Evolutionary conservation across 1,284 basidiomycete genomes (phyloP), one percentile per base, ranked within the genome.

Genomic region (Jaminaea rosea): DNA sequence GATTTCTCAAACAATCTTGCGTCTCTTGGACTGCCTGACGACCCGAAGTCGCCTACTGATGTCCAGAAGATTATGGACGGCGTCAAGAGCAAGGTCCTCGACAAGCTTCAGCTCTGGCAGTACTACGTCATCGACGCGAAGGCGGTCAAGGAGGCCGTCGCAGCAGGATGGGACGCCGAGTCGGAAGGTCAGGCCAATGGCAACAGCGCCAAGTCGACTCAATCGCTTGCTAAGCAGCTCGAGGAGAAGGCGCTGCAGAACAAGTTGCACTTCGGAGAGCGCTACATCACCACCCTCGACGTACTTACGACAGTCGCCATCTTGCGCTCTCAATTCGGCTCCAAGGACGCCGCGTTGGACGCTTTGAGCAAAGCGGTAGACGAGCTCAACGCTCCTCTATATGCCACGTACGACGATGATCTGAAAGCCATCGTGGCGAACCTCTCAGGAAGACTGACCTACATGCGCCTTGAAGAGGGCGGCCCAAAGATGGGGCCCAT

Each of bases 91-190:
- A 58, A 66, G 24, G 65, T 61, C 4, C 31, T 68, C 5, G 49
- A 19, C 7, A 56, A 57, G 15, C 60, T 69, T 44, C 54, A 65
- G 37, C 60, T 69, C 10, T 69, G 67, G 67, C 61, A 69, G 34
- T 69, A 59, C 57, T 69, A 69, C 42, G 67, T 60, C 23, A 34
- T 69, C 28, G 60, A 69, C 26, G 59, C 60, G 26, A 50, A 60
- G 41, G 59, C 56, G 0, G 47, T 60, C 17, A 61, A 56, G 41
- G 47, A 54, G 13, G 52, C 39, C 26, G 59, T 69, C 47, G 31
- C 23, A 10, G 36, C 50, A 11, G 62, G 52, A 7, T 59, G 55
- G 52, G 53, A 47, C 31, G 9, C n/a, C 10, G 8, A 24, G 9
- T 13, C 10, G 15, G 4, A 5, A 21, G 17, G 19, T 17, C 6